phyloP scores from a whole-genome alignment of 306 rosid genomes.

The Styphnolobium japonicum region DNA sequence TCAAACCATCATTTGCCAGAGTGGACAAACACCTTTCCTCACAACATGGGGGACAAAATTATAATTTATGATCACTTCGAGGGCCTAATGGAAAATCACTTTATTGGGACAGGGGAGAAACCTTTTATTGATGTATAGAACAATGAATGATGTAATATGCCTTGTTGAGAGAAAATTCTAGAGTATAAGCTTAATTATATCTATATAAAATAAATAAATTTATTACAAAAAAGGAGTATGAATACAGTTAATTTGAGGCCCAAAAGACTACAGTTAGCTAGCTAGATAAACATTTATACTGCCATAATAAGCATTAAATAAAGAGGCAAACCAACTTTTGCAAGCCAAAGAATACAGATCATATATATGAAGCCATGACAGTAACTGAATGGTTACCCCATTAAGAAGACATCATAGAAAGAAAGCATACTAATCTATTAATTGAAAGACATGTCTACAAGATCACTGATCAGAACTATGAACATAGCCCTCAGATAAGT shows the following conservation, averaged over 20 bases:
- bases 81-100: neutral
- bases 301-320: slow-evolving; percentile 2
- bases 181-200: neutral
- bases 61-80: neutral
- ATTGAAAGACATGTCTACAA: neutral
- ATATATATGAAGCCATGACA: neutral
- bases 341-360: slow-evolving; percentile 4
- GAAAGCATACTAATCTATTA: slow-evolving; percentile 15
- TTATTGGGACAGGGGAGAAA: slow-evolving; percentile 7
- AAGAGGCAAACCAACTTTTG: slow-evolving; percentile 22
- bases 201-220: neutral
- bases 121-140: neutral
- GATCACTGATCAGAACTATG: neutral
- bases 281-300: slow-evolving; percentile 14
- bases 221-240: neutral
- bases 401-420: slow-evolving; percentile 2
- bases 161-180: neutral
- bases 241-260: neutral
- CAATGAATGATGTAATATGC: slow-evolving; percentile 13
- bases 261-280: neutral
- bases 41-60: slow-evolving; percentile 12
- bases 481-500: neutral
- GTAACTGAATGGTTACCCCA: neutral
- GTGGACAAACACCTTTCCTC: slow-evolving; percentile 11
- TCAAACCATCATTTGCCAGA: slow-evolving; percentile 30